phyloP scores from a whole-genome alignment of 2,329 filamentous ascomycete species.

The Arachnomyces sp. region DNA sequence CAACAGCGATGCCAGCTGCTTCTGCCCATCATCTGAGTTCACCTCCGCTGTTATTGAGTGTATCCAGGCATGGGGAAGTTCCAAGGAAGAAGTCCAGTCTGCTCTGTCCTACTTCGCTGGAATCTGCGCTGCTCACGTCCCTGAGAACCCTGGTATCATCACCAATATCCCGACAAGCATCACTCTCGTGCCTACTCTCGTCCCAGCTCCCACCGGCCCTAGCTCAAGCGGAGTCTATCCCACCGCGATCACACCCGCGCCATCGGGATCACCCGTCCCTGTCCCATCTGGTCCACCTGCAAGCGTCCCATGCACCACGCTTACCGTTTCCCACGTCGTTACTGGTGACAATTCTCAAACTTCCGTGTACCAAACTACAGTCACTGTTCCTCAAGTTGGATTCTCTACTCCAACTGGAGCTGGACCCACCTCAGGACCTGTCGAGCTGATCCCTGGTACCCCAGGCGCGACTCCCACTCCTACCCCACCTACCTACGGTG shows the following conservation, averaged over 20 bases:
- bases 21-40: constrained; percentile 72
- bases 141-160: constrained; percentile 74
- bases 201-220: constrained; percentile 43
- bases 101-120: constrained; percentile 81
- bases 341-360: constrained; percentile 8
- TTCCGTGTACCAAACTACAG: constrained; percentile 25
- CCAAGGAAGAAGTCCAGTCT: constrained; percentile 56
- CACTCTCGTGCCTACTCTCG: constrained; percentile 44
- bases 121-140: constrained; percentile 70
- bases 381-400: constrained; percentile 38
- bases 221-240: constrained; percentile 24
- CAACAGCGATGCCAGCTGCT: constrained; percentile 77
- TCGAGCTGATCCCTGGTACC: constrained; percentile 24
- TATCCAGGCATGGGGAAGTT: constrained; percentile 65
- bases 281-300: constrained; percentile 16
- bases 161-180: constrained; percentile 61
- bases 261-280: constrained; percentile 12
- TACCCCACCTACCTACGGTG: constrained; percentile 3
- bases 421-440: constrained; percentile 14
- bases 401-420: constrained; percentile 29
- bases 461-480: constrained; percentile 12
- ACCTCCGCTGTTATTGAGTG: constrained; percentile 73
- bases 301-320: constrained; percentile 29
- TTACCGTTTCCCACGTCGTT: constrained; percentile 29
- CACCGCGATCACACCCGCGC: constrained; percentile 27